Base-by-base conservation (phyloP, 257 asterid species). In the Przewalskia tangutica region DNA sequence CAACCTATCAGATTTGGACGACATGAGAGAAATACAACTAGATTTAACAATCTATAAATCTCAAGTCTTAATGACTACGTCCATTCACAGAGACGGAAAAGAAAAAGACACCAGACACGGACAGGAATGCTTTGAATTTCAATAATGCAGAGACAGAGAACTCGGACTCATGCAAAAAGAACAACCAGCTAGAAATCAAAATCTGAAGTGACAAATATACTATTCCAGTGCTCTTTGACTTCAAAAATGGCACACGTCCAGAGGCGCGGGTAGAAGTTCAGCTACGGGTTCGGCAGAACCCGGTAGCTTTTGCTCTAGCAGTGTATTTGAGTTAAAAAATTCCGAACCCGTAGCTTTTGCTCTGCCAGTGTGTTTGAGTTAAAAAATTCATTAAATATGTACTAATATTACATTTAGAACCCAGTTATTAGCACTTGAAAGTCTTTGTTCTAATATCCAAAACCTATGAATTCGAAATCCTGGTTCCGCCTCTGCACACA, bases 1-100 rank as follows among this genome's bases (percentile, higher is more conserved):
- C 97, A 88, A 91, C 98, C 99, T 95, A 82, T 71, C 86, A 79
- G 23, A 46, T 42, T 55, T 12, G 81, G 80, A 68, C 46, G 20
- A 68, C 27, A 58, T 16, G 14, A 81, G 70, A 50, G 55, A 80
- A 54, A 77, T 75, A 81, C 50, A 44, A 73, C 79, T 23, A 50
- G 60, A 46, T 71, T 20, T 20, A 71, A 73, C n/a, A 73, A 73
- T 73, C 1, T 20, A 55, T 1, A 73, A 48, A 58, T 48, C 23
- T 48, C 42, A 71, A 48, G 23, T 23, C 60, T 46, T 48, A 48
- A 73, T 46, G 60, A 23, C 60, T 11, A 18, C 14, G 38, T 73
- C 60, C 56, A 48, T 23, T 73, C 79, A 73, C 13, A 73, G n/a
- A 20, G 44, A 48, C 5, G 6, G 23, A 48, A 73, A 48, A 48